A percentile compares a stretch with the other conserved stretches of the same genome.
Evolutionary conservation across 768 basidiomycete genomes (phyloP).

Genomic region (Tylopilus rubrobrunneus): DNA sequence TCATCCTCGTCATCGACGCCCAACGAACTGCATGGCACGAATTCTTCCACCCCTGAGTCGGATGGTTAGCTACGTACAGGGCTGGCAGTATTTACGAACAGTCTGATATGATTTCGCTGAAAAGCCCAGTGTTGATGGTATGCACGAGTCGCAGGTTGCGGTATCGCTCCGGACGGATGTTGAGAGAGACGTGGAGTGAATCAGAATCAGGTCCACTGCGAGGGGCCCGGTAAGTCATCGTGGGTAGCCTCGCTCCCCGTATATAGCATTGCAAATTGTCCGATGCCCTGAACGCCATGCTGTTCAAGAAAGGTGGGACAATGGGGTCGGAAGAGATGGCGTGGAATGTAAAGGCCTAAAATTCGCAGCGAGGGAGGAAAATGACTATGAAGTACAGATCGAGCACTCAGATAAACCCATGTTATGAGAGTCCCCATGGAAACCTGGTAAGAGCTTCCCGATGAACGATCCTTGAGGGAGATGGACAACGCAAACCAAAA

Average conservation of each 20-base stretch:
- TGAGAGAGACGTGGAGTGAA: slow-evolving; percentile 18
- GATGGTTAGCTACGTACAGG: slow-evolving; percentile 2
- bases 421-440: slow-evolving; percentile 14
- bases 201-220: slow-evolving; percentile 29
- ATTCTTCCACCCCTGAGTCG: slow-evolving; percentile 36
- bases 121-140: slow-evolving; percentile 24
- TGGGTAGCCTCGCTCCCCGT: slow-evolving; percentile 44
- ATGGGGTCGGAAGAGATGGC: not conserved
- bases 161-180: slow-evolving; percentile 45
- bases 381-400: not conserved
- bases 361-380: not conserved
- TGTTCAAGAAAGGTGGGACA: not conserved
- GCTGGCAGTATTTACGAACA: slow-evolving; percentile 33
- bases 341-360: not conserved
- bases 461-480: not conserved
- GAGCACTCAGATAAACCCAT: not conserved
- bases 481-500: slow-evolving; percentile 11
- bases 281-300: slow-evolving; percentile 33
- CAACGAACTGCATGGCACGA: slow-evolving; percentile 34
- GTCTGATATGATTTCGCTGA: slow-evolving; percentile 32
- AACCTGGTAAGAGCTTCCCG: slow-evolving; percentile 6
- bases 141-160: slow-evolving; percentile 51
- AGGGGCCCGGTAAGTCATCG: slow-evolving; percentile 33
- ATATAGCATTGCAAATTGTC: slow-evolving; percentile 47
- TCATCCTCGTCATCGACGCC: slow-evolving; percentile 38